A percentile compares a stretch with the other conserved stretches of the same genome.
Evolutionary conservation across 2,329 filamentous ascomycete species (phyloP).

Genomic region (Nannizzia gypsea): DNA sequence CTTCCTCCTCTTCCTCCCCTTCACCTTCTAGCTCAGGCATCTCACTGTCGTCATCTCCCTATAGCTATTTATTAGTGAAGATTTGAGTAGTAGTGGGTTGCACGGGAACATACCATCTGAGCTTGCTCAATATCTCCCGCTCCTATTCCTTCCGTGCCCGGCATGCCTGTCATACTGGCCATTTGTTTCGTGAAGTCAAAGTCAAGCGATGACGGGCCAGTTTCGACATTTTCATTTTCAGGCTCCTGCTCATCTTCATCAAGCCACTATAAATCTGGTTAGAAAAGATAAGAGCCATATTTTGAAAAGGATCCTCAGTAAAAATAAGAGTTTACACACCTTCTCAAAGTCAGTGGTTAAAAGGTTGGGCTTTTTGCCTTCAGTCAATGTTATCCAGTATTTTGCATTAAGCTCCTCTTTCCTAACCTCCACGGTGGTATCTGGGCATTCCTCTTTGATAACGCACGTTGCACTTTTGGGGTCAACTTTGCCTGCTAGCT

Average conservation of each 20-base stretch:
- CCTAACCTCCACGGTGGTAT: constrained; percentile 78
- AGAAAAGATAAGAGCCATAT: not conserved
- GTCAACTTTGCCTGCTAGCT: constrained; percentile 87
- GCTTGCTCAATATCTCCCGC: constrained; percentile 42
- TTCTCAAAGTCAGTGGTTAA: constrained; percentile 98
- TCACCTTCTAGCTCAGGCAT: constrained; percentile 66
- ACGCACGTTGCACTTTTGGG: constrained; percentile 56
- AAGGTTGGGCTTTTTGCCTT: constrained; percentile 80
- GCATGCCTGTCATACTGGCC: too few relatives aligned
- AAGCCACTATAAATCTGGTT: constrained; percentile 19
- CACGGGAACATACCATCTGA: constrained; percentile 13
- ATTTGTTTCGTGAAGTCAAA: too few relatives aligned
- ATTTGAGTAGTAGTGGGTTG: not conserved
- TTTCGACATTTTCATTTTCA: too few relatives aligned
- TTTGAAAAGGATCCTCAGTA: too few relatives aligned
- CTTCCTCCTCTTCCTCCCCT: constrained; percentile 27
- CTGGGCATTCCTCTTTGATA: not conserved
- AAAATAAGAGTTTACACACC: constrained; percentile 37
- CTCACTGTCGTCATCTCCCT: constrained; percentile 52
- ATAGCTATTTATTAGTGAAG: constrained; percentile 9
- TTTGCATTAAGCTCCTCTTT: constrained; percentile 95
- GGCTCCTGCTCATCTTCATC: constrained; percentile 17
- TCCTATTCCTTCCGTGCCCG: constrained; percentile 56
- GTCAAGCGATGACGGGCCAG: too few relatives aligned
- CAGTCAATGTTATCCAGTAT: constrained; percentile 89